phyloP scores from a whole-genome alignment of 2,329 filamentous ascomycete species.

The Penicillium brevicompactum region DNA sequence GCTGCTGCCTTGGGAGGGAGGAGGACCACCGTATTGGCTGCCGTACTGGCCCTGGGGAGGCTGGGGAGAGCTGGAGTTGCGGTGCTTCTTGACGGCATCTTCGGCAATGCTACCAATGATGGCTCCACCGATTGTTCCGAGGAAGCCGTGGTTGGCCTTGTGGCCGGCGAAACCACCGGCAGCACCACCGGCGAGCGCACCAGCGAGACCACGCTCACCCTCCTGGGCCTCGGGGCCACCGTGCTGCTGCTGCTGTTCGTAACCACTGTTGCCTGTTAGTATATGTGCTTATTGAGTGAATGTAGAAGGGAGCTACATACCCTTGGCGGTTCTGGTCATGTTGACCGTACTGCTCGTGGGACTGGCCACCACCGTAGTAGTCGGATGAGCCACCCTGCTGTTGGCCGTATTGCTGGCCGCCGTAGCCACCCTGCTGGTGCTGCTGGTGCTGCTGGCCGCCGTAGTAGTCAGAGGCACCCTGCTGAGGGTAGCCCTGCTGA shows the following conservation, averaged over 20 bases:
- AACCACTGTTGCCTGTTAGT: constrained; percentile 24
- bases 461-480: constrained; percentile 29
- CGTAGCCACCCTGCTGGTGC: background rate
- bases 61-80: constrained; percentile 36
- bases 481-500: constrained; percentile 16
- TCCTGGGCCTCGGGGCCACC: constrained; percentile 43
- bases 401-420: constrained; percentile 16
- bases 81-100: constrained; percentile 48
- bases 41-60: constrained; percentile 16
- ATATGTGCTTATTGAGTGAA: background rate
- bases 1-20: constrained; percentile 22
- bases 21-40: constrained; percentile 27
- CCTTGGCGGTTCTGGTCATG: constrained; percentile 30
- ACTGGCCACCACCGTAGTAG: constrained; percentile 28
- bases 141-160: constrained; percentile 51
- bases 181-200: constrained; percentile 50
- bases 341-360: constrained; percentile 26
- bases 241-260: constrained; percentile 24
- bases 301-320: constrained; percentile 20
- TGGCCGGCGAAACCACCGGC: constrained; percentile 51
- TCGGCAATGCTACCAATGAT: constrained; percentile 50
- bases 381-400: constrained; percentile 28
- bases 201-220: constrained; percentile 50
- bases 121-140: constrained; percentile 51
- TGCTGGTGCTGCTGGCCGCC: constrained; percentile 24